Evolutionary conservation across 257 asterid genomes (phyloP), one percentile per base, ranked within the genome.

Genomic region (Capsicum pubescens): DNA sequence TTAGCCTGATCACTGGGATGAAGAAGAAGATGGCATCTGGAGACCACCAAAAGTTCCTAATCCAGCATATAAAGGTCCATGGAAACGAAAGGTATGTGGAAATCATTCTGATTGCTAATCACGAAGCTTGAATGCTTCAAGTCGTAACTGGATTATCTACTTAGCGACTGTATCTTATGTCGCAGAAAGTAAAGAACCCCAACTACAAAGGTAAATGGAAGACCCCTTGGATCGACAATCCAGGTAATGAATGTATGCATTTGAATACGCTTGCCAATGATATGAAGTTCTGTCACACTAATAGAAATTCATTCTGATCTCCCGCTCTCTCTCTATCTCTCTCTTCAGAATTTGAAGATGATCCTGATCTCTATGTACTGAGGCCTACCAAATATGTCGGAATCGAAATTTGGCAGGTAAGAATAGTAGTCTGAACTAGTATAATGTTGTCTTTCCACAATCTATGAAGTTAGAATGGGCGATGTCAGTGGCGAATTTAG

Each of bases 141-240:
- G 15, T 76, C 54, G 48, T 76, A 54, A 14, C 46, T 52, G 64
- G 81, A 52, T 26, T 76, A 76, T 76, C 14, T 76, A 76, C 81
- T 76, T 76, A 76, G 21, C 48, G 7, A 76, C 26, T 54, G 32
- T 1, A 50, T 76, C 17, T 84, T 71, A 32, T 67, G 59, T 55
- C 26, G 5, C 86, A 86, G 88, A 79, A 86, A 79, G 63, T 86
- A 17, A 86, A 86, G 68, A 86, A 86, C 83, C 88, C 86, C 6
- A 83, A 86, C 82, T 83, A 86, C 79, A 86, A 86, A 80, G 88
- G 86, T 9, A 86, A 86, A 81, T 86, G 88, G 88, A 86, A 74
- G 86, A 84, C 81, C 64, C 88, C 88, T 6, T 76, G 83, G 88
- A 86, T 83, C 44, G 86, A 83, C 42, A 86, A 86, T 83, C 88